Conservation (phyloP, 2,329 filamentous ascomycete species). For the Colletotrichum noveboracense region DNA sequence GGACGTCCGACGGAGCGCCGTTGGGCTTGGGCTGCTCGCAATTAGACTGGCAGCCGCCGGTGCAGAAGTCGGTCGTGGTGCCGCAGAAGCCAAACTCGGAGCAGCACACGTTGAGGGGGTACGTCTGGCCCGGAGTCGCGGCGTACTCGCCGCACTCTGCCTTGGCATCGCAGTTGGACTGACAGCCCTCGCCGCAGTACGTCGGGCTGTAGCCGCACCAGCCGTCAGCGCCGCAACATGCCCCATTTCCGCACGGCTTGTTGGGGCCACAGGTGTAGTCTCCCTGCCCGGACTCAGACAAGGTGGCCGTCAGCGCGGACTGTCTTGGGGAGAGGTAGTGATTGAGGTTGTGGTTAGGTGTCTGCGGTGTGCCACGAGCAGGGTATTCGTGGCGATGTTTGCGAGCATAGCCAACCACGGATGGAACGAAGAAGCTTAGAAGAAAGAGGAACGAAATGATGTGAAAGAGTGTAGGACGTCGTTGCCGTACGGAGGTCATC, state of each 20-base stretch:
- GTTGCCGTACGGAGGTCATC: too few species aligned
- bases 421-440: too few species aligned
- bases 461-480: too few species aligned
- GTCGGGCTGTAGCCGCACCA: background rate
- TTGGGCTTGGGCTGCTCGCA: slow-evolving; percentile 20
- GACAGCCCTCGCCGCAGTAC: slow-evolving; percentile 27
- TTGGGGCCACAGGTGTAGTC: background rate
- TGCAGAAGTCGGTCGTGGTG: background rate
- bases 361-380: too few species aligned
- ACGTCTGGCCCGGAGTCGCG: slow-evolving; percentile 11
- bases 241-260: background rate
- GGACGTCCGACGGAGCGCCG: too few species aligned
- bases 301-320: background rate
- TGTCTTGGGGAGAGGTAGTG: background rate
- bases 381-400: background rate
- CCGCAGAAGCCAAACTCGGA: background rate
- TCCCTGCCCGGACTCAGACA: background rate
- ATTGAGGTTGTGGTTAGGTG: too few species aligned
- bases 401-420: too few species aligned
- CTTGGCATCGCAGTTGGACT: slow-evolving; percentile 34
- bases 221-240: background rate
- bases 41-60: slow-evolving; percentile 26
- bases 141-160: slow-evolving; percentile 35
- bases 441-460: too few species aligned
- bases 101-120: background rate